These are phyloP conservation scores for Casuarina glauca DNA, from an alignment of 306 rosid species.

Conservation along the genomic window DNA sequence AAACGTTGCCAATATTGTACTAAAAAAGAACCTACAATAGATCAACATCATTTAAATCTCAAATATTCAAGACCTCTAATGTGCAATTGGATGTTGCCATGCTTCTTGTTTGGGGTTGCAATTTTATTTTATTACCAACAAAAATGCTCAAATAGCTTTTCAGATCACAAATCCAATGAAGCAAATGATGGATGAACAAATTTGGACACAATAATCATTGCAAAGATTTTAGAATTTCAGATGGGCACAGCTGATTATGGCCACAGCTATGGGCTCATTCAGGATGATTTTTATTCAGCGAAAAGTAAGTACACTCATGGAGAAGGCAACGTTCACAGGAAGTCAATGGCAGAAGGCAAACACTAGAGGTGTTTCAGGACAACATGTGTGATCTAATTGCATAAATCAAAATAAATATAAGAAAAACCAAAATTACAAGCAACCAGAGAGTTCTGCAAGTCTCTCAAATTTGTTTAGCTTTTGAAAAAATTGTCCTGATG, in stretches of 20 bases:
- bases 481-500: too few species aligned
- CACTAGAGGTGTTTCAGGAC: too few species aligned
- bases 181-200: not conserved
- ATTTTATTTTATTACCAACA: not conserved
- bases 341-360: too few species aligned
- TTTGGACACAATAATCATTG: not conserved
- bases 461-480: too few species aligned
- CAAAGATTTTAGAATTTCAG: not conserved
- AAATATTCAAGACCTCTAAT: not conserved
- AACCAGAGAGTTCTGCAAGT: too few species aligned
- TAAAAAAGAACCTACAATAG: constrained; percentile 15
- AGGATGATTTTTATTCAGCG: not conserved
- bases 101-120: not conserved
- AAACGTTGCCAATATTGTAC: constrained; percentile 21
- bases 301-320: not conserved
- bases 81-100: not conserved
- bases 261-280: not conserved
- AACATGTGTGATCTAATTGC: too few species aligned
- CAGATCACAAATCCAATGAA: not conserved
- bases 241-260: not conserved
- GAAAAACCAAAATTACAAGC: too few species aligned
- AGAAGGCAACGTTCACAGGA: too few species aligned
- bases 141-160: not conserved
- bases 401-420: too few species aligned
- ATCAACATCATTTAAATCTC: not conserved